phyloP scores from a whole-genome alignment of 2,329 filamentous ascomycete genomes.

The Xylaria multiplex region DNA sequence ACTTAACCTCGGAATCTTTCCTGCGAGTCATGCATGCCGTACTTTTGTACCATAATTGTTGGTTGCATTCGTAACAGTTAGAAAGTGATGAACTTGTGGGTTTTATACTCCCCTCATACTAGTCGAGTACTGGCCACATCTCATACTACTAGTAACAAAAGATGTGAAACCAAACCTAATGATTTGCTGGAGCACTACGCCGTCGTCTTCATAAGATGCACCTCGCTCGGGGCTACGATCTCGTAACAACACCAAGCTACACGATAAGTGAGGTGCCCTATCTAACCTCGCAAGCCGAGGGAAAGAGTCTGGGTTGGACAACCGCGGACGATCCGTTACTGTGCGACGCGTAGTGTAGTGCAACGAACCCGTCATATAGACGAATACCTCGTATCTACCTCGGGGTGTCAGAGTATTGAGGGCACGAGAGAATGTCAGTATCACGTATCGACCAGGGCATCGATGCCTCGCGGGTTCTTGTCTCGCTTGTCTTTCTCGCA shows the following conservation, averaged over 20 bases:
- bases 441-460: not conserved
- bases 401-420: not conserved
- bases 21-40: slow-evolving; percentile 4
- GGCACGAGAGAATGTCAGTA: not conserved
- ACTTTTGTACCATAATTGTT: not conserved
- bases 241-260: too few species aligned
- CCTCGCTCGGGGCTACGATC: too few species aligned
- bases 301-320: not conserved
- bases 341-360: not conserved
- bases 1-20: slow-evolving; percentile 1
- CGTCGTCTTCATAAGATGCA: too few species aligned
- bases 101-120: too few species aligned
- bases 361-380: not conserved
- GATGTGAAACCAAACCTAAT: too few species aligned
- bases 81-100: too few species aligned
- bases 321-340: not conserved
- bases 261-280: too few species aligned
- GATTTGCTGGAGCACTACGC: too few species aligned
- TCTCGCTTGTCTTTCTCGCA: too few species aligned
- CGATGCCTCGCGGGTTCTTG: not conserved
- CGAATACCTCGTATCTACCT: not conserved
- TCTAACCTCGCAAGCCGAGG: not conserved
- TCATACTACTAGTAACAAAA: too few species aligned
- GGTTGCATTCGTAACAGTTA: too few species aligned
- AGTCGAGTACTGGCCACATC: too few species aligned